Evolutionary conservation across 2,329 filamentous ascomycete species (phyloP), one percentile per base, ranked within the genome.

Genomic region (Albifimbria verrucaria): DNA sequence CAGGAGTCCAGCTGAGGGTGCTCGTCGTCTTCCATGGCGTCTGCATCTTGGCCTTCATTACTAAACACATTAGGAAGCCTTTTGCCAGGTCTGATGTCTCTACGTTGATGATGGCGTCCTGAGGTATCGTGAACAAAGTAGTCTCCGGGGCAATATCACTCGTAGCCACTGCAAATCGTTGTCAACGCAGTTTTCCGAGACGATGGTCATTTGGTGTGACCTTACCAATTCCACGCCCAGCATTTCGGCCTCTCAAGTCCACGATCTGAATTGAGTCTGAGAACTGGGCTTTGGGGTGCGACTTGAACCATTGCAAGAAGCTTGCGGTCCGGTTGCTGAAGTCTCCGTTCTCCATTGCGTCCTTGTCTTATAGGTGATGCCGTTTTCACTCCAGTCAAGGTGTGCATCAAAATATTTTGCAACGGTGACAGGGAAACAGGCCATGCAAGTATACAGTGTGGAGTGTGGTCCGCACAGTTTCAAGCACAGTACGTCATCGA

Each of bases 101-200:
- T 21, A 82, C 76, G 60, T 82, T 89, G 65, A 96, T 82, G 57
- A 96, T 86, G 48, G 81, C 76, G 46, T 76, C 72, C 56, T 89
- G 84, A 2, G 91, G 90, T 56, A 96, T 89, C 46, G 83, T 86
- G 75, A 96, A 96, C 43, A 96, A 80, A 47, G 87, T 81, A 52
- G 90, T 89, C 55, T 92, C 89, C 60, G 88, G 80, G 18, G 77
- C 72, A 51, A 96, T 90, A 57, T 90, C 82, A 53, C 79, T 68
- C 21, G 73, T 79, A 23, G 91, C 89, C 62, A 95, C 89, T 93
- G 89, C 87, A 59, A 93, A 6, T 12, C 32, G 32, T n/a, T 39
- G 32, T 39, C 32, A 39, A n/a, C 32, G 32, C 32, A 5, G 15
- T n/a, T 17, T 39, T 39, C 18, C 18, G 15, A 4, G 9, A 32